A percentile compares a stretch with the other conserved stretches of the same genome.
phyloP scores from a whole-genome alignment of 2,329 filamentous ascomycete species.

The Aaosphaeria pasadenensis region DNA sequence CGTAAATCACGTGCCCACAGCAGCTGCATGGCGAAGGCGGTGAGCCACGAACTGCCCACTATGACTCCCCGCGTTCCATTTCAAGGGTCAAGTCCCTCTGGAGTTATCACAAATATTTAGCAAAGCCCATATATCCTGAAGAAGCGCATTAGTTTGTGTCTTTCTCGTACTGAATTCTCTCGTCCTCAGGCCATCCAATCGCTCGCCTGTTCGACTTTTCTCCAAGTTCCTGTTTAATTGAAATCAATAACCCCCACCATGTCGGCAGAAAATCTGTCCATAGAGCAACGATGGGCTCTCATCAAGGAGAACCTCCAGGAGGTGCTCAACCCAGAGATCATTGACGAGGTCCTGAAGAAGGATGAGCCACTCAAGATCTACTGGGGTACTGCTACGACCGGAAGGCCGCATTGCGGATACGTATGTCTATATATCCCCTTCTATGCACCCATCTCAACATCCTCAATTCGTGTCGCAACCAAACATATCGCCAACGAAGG shows the following conservation, averaged over 20 bases:
- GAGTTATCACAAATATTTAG: neutral
- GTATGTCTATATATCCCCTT: slow-evolving; percentile 12
- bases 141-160: neutral
- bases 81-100: neutral
- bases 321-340: slow-evolving; percentile 79
- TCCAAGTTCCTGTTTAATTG: neutral
- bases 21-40: neutral
- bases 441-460: neutral
- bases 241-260: slow-evolving; percentile 24
- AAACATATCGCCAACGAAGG: too few relatives aligned
- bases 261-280: slow-evolving; percentile 37
- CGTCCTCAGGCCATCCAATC: too few relatives aligned
- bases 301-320: slow-evolving; percentile 81
- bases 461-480: too few relatives aligned
- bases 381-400: slow-evolving; percentile 85
- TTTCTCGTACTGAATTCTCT: neutral
- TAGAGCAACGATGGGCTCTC: slow-evolving; percentile 65
- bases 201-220: neutral
- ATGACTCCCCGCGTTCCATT: neutral
- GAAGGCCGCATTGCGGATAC: slow-evolving; percentile 86
- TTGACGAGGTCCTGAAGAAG: slow-evolving; percentile 68
- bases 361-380: slow-evolving; percentile 70
- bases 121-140: neutral
- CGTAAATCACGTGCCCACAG: neutral
- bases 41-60: neutral